Conservation (phyloP, 2,329 filamentous ascomycete species). For the Diaporthe vaccinii region DNA sequence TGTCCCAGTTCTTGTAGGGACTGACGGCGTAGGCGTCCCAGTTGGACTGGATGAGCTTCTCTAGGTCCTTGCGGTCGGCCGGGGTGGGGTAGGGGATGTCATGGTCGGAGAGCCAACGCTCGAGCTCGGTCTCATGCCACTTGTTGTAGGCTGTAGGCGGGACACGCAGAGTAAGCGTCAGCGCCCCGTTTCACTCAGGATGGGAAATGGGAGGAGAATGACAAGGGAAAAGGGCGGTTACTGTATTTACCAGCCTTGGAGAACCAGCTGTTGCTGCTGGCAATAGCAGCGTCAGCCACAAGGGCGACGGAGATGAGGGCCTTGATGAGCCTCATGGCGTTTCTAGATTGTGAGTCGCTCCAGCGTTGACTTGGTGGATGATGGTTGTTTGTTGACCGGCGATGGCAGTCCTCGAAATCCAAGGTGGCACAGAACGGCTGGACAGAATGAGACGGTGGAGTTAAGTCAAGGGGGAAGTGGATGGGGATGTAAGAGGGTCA, state of each 20-base stretch:
- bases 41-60: conserved; percentile 88
- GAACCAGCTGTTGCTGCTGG: conserved; percentile 80
- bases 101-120: conserved; percentile 95
- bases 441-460: background rate
- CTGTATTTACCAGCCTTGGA: conserved; percentile 80
- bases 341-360: background rate
- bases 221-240: conserved; percentile 29
- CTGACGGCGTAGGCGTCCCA: conserved; percentile 84
- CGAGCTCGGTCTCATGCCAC: conserved; percentile 98
- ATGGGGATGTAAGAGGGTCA: background rate
- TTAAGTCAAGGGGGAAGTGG: conserved; percentile 8
- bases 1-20: conserved; percentile 84
- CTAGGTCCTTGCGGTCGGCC: conserved; percentile 94
- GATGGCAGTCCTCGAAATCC: background rate
- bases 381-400: background rate
- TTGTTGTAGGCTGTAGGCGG: conserved; percentile 88
- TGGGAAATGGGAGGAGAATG: conserved; percentile 10
- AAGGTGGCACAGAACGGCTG: background rate
- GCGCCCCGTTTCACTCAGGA: conserved; percentile 21
- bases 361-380: background rate
- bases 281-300: conserved; percentile 77
- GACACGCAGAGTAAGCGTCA: conserved; percentile 43
- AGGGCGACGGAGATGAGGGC: conserved; percentile 79
- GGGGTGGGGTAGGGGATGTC: conserved; percentile 91
- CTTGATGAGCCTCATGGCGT: conserved; percentile 82